phyloP scores from a whole-genome alignment of 495 filamentous ascomycete species.

The Xylaria sp. region DNA sequence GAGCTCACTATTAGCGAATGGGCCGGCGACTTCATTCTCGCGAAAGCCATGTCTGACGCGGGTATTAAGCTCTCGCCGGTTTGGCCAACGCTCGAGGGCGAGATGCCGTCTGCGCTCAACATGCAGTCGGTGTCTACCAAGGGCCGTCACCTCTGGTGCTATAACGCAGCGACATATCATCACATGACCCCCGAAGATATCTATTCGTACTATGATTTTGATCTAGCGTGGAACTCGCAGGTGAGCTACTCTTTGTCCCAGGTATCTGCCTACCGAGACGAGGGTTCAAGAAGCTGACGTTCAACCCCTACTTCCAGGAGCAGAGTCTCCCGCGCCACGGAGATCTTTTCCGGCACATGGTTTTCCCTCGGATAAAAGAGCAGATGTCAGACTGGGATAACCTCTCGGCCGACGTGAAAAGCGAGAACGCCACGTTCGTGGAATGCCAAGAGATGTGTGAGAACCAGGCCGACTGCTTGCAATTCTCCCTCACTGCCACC shows the following conservation, averaged over 20 bases:
- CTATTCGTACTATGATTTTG: slow-evolving; percentile 49
- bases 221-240: slow-evolving; percentile 46
- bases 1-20: slow-evolving; percentile 45
- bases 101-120: slow-evolving; percentile 42
- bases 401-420: slow-evolving; percentile 35
- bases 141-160: slow-evolving; percentile 52
- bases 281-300: neutral
- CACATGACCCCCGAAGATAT: slow-evolving; percentile 52
- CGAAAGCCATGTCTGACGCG: slow-evolving; percentile 47
- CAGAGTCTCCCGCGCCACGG: slow-evolving; percentile 25
- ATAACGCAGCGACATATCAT: slow-evolving; percentile 49
- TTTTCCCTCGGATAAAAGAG: slow-evolving; percentile 30
- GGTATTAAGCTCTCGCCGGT: slow-evolving; percentile 47
- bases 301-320: neutral
- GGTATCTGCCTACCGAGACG: neutral
- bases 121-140: slow-evolving; percentile 45
- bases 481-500: slow-evolving; percentile 41
- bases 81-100: slow-evolving; percentile 46
- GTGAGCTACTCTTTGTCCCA: slow-evolving; percentile 25
- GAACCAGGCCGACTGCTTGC: slow-evolving; percentile 43
- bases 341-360: slow-evolving; percentile 45
- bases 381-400: slow-evolving; percentile 48
- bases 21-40: slow-evolving; percentile 56
- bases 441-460: slow-evolving; percentile 43
- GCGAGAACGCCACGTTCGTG: slow-evolving; percentile 29